phyloP scores from a whole-genome alignment of 1,139 yeast genomes.

The Yamadazyma triangularis region DNA sequence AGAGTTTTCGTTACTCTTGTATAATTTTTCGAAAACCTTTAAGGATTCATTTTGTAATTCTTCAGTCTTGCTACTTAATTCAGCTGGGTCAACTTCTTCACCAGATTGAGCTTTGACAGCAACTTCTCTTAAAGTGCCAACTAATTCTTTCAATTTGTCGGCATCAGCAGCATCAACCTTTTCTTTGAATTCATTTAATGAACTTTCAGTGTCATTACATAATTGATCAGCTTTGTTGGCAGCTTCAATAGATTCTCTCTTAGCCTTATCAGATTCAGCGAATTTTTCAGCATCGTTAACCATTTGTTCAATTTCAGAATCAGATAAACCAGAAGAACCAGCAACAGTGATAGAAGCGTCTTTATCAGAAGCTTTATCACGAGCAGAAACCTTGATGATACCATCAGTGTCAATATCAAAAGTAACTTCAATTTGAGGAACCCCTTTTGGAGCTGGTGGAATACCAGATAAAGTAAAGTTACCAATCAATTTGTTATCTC shows the following conservation, averaged over 20 bases:
- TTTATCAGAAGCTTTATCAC: slow-evolving; percentile 97
- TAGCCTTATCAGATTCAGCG: slow-evolving; percentile 94
- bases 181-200: slow-evolving; percentile 90
- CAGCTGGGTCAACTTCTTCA: slow-evolving; percentile 78
- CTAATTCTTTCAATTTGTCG: slow-evolving; percentile 77
- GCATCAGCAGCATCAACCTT: slow-evolving; percentile 85
- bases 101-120: slow-evolving; percentile 94
- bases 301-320: slow-evolving; percentile 96
- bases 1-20: slow-evolving; percentile 46
- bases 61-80: slow-evolving; percentile 88
- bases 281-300: slow-evolving; percentile 97
- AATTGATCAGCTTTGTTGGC: slow-evolving; percentile 98
- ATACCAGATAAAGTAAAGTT: slow-evolving; percentile 95
- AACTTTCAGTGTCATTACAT: slow-evolving; percentile 93
- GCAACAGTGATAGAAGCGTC: slow-evolving; percentile 99
- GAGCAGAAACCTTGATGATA: slow-evolving; percentile 96
- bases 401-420: slow-evolving; percentile 99
- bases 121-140: slow-evolving; percentile 78
- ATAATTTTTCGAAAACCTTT: slow-evolving; percentile 92
- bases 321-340: slow-evolving; percentile 96
- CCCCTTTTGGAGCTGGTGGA: slow-evolving; percentile 99
- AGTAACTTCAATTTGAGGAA: slow-evolving; percentile 97
- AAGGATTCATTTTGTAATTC: slow-evolving; percentile 90
- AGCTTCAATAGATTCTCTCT: slow-evolving; percentile 87
- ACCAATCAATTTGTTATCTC: slow-evolving; percentile 98